These are phyloP conservation scores for Dichotomocladium elegans DNA, from an alignment of 371 early-diverging fungal species.

Conservation along the genomic window DNA sequence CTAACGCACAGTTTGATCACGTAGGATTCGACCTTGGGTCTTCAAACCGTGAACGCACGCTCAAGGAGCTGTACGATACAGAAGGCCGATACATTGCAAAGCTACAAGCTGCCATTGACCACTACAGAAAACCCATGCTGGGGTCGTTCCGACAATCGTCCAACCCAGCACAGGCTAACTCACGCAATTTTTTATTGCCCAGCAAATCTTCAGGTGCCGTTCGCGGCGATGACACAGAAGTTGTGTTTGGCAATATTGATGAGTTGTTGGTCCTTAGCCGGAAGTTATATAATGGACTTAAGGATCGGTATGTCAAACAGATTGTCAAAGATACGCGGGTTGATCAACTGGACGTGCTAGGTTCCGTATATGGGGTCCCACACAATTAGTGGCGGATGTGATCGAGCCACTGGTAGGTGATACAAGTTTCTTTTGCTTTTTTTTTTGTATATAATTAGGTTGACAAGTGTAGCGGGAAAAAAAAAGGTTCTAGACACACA, in stretches of 20 bases:
- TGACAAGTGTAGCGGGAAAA: too few relatives aligned
- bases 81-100: conserved; percentile 17
- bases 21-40: neutral
- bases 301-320: conserved; percentile 19
- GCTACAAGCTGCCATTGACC: conserved; percentile 15
- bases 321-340: too few relatives aligned
- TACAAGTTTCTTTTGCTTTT: neutral
- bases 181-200: conserved; percentile 11
- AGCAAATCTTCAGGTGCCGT: conserved; percentile 5
- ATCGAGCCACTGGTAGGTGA: conserved; percentile 13
- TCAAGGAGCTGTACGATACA: conserved; percentile 12
- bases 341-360: too few relatives aligned
- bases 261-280: conserved; percentile 9
- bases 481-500: conserved; percentile 9
- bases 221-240: conserved; percentile 12
- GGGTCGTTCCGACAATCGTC: conserved; percentile 3
- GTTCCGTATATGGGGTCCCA: conserved; percentile 24
- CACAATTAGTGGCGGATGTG: conserved; percentile 19
- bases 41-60: conserved; percentile 12
- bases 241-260: conserved; percentile 17
- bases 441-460: neutral
- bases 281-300: conserved; percentile 7
- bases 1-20: neutral
- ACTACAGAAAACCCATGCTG: conserved; percentile 20
- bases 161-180: neutral